Percentiles rank a stretch among this genome's conserved stretches.
phyloP scores from a whole-genome alignment of 257 asterid genomes.

The Salvia hispanica region DNA sequence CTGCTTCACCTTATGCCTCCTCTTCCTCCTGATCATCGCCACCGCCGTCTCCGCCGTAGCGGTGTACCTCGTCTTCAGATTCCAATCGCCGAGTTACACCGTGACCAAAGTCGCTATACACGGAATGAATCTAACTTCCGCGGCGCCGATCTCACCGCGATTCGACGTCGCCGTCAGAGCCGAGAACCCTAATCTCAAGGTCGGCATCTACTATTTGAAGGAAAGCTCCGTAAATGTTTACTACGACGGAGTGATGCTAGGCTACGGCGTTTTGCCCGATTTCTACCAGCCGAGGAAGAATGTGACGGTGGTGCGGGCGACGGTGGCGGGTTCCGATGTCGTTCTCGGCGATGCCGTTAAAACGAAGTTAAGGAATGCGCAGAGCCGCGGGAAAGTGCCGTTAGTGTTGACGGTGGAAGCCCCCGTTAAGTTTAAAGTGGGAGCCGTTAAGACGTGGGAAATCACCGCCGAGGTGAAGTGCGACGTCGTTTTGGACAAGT shows the following conservation, averaged over 20 bases:
- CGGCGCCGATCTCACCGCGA: conserved; percentile 56
- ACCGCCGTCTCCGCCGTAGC: conserved; percentile 68
- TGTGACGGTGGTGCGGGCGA: conserved; percentile 54
- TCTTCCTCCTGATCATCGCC: conserved; percentile 43
- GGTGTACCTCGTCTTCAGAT: conserved; percentile 68
- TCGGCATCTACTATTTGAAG: conserved; percentile 59
- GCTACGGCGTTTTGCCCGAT: conserved; percentile 61
- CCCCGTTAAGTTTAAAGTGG: conserved; percentile 71
- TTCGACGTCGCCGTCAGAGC: conserved; percentile 66
- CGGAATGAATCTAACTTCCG: conserved; percentile 60
- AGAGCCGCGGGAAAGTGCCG: conserved; percentile 48
- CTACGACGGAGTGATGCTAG: conserved; percentile 45
- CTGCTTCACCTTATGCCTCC: conserved; percentile 33
- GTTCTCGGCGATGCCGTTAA: conserved; percentile 47
- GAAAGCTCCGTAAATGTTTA: conserved; percentile 49
- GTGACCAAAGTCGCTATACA: conserved; percentile 46
- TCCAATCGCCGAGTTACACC: conserved; percentile 61
- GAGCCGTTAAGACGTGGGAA: conserved; percentile 75
- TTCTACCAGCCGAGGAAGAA: conserved; percentile 73
- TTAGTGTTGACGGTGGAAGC: conserved; percentile 49
- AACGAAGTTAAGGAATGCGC: conserved; percentile 43
- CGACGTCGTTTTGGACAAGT: conserved; percentile 58
- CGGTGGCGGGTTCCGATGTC: conserved; percentile 51
- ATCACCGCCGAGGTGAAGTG: conserved; percentile 61
- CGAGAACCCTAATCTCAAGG: conserved; percentile 65